Evolutionary conservation across 192 early-diverging fungal species (phyloP).

Genomic region (Podila verticillata): DNA sequence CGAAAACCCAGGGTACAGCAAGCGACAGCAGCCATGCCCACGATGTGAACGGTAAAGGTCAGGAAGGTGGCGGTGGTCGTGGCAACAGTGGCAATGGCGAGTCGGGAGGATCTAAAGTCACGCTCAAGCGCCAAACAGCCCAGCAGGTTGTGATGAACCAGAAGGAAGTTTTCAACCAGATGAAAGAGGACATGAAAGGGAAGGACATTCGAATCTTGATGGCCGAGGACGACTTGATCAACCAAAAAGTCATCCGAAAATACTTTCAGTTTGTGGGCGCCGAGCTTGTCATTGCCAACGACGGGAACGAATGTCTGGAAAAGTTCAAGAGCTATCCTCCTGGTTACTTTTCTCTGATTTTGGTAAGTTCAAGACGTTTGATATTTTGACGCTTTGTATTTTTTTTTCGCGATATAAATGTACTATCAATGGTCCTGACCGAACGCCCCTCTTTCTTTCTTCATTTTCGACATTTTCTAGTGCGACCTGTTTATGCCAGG

Average conservation of each 20-base stretch:
- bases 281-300: slow-evolving; percentile 54
- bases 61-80: not conserved
- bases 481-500: slow-evolving; percentile 70
- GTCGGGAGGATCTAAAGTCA: slow-evolving; percentile 1
- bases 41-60: not conserved
- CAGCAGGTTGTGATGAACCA: slow-evolving; percentile 59
- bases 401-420: not conserved
- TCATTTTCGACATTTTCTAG: slow-evolving; percentile 9
- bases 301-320: slow-evolving; percentile 60
- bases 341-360: slow-evolving; percentile 57
- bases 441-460: not conserved
- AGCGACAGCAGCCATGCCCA: not conserved
- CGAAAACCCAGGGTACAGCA: not conserved
- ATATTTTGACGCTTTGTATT: not conserved
- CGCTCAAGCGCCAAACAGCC: slow-evolving; percentile 47
- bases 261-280: slow-evolving; percentile 61
- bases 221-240: slow-evolving; percentile 67
- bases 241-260: slow-evolving; percentile 63
- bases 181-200: slow-evolving; percentile 60
- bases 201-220: slow-evolving; percentile 58
- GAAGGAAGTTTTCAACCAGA: slow-evolving; percentile 61
- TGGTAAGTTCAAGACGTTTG: slow-evolving; percentile 35
- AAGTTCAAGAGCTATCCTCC: slow-evolving; percentile 53
- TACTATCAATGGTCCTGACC: not conserved
- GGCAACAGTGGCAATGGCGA: slow-evolving; percentile 6